These are phyloP conservation scores for Talaromyces sp. DNA, from an alignment of 2,329 filamentous ascomycete genomes.

Conservation along the genomic window DNA sequence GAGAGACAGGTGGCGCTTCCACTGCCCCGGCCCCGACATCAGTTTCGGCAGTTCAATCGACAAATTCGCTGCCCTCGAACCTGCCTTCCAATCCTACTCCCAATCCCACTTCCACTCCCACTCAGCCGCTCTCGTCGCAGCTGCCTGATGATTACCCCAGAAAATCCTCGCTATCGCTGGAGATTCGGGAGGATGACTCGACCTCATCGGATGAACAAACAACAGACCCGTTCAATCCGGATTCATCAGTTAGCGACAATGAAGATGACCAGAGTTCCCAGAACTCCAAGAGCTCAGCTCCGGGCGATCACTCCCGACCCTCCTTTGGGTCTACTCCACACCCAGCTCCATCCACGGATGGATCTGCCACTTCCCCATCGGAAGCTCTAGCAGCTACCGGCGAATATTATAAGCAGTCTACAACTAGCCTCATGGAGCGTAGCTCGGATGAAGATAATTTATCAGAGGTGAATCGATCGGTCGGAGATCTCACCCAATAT, in stretches of 20 bases:
- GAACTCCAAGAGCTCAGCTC: conserved; percentile 12
- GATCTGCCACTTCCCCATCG: conserved; percentile 15
- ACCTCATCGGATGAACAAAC: conserved; percentile 37
- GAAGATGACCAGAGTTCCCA: conserved; percentile 19
- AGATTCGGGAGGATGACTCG: conserved; percentile 29
- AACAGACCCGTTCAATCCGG: conserved; percentile 44
- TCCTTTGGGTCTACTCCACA: conserved; percentile 24
- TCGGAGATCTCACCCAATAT: conserved; percentile 57
- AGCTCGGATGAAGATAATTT: conserved; percentile 4
- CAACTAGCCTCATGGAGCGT: not conserved
- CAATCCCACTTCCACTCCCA: not conserved
- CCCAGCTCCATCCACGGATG: conserved; percentile 29
- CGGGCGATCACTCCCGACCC: conserved; percentile 15
- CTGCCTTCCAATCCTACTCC: not conserved
- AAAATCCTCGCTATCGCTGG: conserved; percentile 25
- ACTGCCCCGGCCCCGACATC: not conserved
- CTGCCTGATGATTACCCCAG: conserved; percentile 23
- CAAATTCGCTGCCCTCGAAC: too few species aligned
- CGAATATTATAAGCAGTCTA: conserved; percentile 6
- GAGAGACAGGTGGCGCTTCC: conserved; percentile 15
- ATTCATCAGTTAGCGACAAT: conserved; percentile 30
- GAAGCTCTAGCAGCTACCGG: conserved; percentile 6
- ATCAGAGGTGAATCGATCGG: conserved; percentile 50
- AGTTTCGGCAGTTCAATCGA: conserved; percentile 15
- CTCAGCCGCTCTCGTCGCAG: conserved; percentile 3